phyloP scores from a whole-genome alignment of 1,284 basidiomycete genomes.

The Fomitopsis schrenkii region DNA sequence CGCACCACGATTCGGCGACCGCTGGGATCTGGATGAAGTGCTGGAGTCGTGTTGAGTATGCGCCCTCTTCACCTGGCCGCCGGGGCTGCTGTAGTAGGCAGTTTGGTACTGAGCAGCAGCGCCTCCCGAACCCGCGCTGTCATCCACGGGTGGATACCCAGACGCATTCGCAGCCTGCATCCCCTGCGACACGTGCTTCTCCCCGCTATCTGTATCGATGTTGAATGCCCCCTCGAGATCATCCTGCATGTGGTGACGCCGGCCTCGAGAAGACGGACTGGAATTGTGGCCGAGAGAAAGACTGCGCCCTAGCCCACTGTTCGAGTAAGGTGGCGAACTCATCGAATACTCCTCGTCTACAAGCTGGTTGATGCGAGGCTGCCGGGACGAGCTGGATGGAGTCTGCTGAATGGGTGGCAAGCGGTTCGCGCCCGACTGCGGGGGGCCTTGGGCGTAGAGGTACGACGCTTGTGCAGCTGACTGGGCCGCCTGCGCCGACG shows the following conservation, averaged over 20 bases:
- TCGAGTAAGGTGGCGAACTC: constrained; percentile 48
- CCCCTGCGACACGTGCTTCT: constrained; percentile 32
- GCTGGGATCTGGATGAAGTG: constrained; percentile 42
- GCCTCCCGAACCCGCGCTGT: constrained; percentile 32
- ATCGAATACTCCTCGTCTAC: constrained; percentile 53
- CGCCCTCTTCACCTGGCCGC: constrained; percentile 48
- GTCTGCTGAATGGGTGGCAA: constrained; percentile 28
- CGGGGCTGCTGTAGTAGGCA: constrained; percentile 56
- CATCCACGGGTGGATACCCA: constrained; percentile 57
- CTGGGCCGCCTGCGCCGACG: constrained; percentile 57
- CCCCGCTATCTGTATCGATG: constrained; percentile 40
- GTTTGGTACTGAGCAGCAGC: constrained; percentile 50
- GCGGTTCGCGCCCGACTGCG: constrained; percentile 23
- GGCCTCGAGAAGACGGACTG: constrained; percentile 30
- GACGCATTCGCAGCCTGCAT: constrained; percentile 33
- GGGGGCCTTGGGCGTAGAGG: constrained; percentile 41
- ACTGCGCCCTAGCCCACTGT: constrained; percentile 54
- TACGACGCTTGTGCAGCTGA: constrained; percentile 45
- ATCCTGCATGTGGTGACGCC: constrained; percentile 46
- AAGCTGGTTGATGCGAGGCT: constrained; percentile 59
- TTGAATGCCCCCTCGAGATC: constrained; percentile 69
- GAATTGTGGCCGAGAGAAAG: constrained; percentile 49
- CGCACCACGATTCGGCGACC: constrained; percentile 57
- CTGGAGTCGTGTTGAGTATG: constrained; percentile 49
- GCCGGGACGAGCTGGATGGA: constrained; percentile 40